Evolutionary conservation across 2,329 filamentous ascomycete genomes (phyloP).

Genomic region (Rhynchosporium secalis): DNA sequence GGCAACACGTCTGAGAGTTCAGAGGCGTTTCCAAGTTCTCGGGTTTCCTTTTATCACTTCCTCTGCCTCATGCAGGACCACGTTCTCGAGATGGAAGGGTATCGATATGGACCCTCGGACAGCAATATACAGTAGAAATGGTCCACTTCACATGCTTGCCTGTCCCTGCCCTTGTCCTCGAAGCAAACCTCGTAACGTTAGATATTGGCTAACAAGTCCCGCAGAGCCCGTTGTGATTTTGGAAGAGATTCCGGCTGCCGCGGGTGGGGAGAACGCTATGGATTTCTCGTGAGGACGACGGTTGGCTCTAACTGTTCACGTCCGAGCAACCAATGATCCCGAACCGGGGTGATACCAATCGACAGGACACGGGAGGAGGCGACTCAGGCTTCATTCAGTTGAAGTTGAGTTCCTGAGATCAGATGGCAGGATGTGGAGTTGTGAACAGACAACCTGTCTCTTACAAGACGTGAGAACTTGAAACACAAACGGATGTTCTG

Average conservation of each 20-base stretch:
- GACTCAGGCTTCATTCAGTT: slow-evolving; percentile 22
- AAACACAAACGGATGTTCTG: slow-evolving; percentile 17
- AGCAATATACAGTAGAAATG: not conserved
- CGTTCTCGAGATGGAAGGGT: slow-evolving; percentile 14
- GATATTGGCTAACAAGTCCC: slow-evolving; percentile 16
- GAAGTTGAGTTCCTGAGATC: slow-evolving; percentile 18
- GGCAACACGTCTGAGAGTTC: slow-evolving; percentile 11
- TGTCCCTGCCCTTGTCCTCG: not conserved
- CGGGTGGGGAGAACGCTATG: slow-evolving; percentile 19
- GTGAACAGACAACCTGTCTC: not conserved
- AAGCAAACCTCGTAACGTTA: slow-evolving; percentile 10
- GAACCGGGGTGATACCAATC: slow-evolving; percentile 20
- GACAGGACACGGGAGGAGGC: slow-evolving; percentile 31
- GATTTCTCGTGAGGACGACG: slow-evolving; percentile 8
- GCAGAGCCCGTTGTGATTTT: slow-evolving; percentile 19
- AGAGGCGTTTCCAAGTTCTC: slow-evolving; percentile 17
- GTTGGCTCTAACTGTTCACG: slow-evolving; percentile 4
- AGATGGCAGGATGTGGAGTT: slow-evolving; percentile 18
- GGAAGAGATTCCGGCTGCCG: slow-evolving; percentile 22
- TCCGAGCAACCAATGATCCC: slow-evolving; percentile 14
- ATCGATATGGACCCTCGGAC: slow-evolving; percentile 13
- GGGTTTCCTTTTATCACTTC: slow-evolving; percentile 16
- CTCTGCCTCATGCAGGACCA: slow-evolving; percentile 9
- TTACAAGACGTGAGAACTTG: slow-evolving; percentile 11
- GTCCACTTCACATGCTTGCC: slow-evolving; percentile 13